Conservation (phyloP, 768 basidiomycete genomes). For the Mycena pura region DNA sequence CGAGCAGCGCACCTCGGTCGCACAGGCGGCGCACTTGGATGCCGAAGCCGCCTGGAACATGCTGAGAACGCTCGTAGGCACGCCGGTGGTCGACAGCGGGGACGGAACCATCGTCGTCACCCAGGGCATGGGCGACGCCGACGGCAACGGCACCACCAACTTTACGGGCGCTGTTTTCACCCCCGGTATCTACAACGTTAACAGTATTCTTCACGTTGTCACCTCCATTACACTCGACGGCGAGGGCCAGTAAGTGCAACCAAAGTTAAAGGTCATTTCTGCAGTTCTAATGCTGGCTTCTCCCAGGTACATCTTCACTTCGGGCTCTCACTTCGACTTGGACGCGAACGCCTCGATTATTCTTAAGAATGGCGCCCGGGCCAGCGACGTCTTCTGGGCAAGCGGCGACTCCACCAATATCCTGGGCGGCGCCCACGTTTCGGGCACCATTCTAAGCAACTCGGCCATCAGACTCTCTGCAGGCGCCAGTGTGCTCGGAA, state of each 20-base stretch:
- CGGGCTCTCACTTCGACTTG: slow-evolving; percentile 11
- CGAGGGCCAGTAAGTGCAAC: slow-evolving; percentile 11
- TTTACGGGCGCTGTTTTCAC: slow-evolving; percentile 10
- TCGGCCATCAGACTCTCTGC: slow-evolving; percentile 11
- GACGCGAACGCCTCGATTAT: slow-evolving; percentile 8
- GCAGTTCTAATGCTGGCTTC: slow-evolving; percentile 5
- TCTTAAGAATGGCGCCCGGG: slow-evolving; percentile 4
- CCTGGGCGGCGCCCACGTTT: slow-evolving; percentile 6
- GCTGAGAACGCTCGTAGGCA: slow-evolving; percentile 10
- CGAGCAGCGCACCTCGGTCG: slow-evolving; percentile 2
- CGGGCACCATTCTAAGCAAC: slow-evolving; percentile 5
- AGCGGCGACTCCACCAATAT: slow-evolving; percentile 7
- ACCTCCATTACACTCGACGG: slow-evolving; percentile 8
- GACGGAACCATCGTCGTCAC: slow-evolving; percentile 9
- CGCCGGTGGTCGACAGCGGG: not conserved
- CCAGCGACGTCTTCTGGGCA: slow-evolving; percentile 6
- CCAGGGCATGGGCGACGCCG: slow-evolving; percentile 8
- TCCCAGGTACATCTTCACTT: slow-evolving; percentile 9
- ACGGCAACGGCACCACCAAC: slow-evolving; percentile 8
- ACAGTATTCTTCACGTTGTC: slow-evolving; percentile 12
- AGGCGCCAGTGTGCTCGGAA: slow-evolving; percentile 9
- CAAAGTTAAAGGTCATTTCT: slow-evolving; percentile 9
- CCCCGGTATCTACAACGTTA: slow-evolving; percentile 6
- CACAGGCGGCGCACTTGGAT: slow-evolving; percentile 4
- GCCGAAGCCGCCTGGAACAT: slow-evolving; percentile 10